Percentiles rank a stretch among this genome's conserved stretches.
These are phyloP conservation scores for Macrotyloma uniflorum DNA, from an alignment of 306 rosid species.

Conservation along the genomic window DNA sequence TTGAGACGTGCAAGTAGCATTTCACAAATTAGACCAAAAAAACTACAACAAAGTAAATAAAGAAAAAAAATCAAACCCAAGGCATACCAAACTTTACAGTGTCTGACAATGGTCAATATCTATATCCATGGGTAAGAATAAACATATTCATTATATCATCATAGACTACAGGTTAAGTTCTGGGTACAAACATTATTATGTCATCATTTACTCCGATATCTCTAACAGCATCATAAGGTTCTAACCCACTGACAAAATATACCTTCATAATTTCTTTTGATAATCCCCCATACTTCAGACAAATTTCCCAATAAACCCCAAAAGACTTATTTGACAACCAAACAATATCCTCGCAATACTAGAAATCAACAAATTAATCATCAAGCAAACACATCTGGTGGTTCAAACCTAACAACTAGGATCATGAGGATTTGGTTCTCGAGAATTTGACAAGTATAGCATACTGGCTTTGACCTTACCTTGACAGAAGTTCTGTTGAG, in stretches of 20 bases:
- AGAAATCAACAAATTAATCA: constrained; percentile 5
- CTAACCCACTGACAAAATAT: background rate
- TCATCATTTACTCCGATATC: background rate
- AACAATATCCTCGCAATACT: background rate
- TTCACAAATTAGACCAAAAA: background rate
- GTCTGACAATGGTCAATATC: background rate
- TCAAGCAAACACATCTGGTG: background rate
- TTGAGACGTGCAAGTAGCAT: too few relatives aligned
- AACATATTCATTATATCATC: background rate
- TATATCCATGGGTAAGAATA: background rate
- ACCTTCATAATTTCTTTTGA: background rate
- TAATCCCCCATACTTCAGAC: background rate
- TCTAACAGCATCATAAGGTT: background rate
- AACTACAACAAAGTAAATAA: background rate
- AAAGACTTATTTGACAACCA: background rate
- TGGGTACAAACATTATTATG: background rate
- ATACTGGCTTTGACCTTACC: constrained; percentile 49
- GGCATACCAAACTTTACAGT: background rate
- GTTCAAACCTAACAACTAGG: background rate
- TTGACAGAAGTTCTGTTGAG: constrained; percentile 69
- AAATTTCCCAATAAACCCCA: background rate
- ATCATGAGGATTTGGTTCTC: background rate
- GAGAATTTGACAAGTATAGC: constrained; percentile 5
- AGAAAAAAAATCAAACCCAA: background rate
- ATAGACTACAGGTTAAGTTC: background rate